Conservation (phyloP, 371 early-diverging fungal genomes). For the Actinomortierella ambigua region DNA sequence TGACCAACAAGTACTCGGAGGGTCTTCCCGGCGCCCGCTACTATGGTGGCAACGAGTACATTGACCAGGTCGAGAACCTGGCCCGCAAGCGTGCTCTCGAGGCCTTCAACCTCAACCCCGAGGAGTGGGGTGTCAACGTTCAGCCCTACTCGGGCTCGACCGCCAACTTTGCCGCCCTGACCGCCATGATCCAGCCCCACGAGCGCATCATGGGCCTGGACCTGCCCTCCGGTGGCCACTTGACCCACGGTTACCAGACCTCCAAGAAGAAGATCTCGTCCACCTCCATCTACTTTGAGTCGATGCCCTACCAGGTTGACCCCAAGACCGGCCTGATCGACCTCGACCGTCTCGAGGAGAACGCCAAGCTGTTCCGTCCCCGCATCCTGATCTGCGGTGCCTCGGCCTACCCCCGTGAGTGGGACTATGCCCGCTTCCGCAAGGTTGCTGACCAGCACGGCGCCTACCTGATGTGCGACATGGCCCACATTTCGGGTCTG, state of each 20-base stretch:
- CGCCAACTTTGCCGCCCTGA: conserved; percentile 98
- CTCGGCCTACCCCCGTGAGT: conserved; percentile 97
- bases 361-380: conserved; percentile 93
- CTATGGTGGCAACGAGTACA: conserved; percentile 97
- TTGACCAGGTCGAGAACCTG: conserved; percentile 95
- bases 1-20: conserved; percentile 99
- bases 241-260: conserved; percentile 99
- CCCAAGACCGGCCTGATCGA: conserved; percentile 91
- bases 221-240: conserved; percentile 98
- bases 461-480: conserved; percentile 97
- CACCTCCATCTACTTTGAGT: conserved; percentile 97
- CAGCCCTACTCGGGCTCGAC: conserved; percentile 98
- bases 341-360: conserved; percentile 92
- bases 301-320: conserved; percentile 97
- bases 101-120: conserved; percentile 91
- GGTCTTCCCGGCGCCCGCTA: conserved; percentile 96
- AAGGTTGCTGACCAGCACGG: conserved; percentile 91
- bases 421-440: conserved; percentile 96
- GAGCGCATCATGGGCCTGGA: conserved; percentile 99
- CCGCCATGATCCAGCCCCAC: conserved; percentile 94
- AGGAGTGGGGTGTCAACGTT: conserved; percentile 99
- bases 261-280: conserved; percentile 99
- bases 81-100: conserved; percentile 97
- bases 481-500: conserved; percentile 97
- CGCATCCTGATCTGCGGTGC: conserved; percentile 98